These are phyloP conservation scores for Coniochaeta ligniaria DNA, from an alignment of 2,329 filamentous ascomycete species.

Conservation along the genomic window DNA sequence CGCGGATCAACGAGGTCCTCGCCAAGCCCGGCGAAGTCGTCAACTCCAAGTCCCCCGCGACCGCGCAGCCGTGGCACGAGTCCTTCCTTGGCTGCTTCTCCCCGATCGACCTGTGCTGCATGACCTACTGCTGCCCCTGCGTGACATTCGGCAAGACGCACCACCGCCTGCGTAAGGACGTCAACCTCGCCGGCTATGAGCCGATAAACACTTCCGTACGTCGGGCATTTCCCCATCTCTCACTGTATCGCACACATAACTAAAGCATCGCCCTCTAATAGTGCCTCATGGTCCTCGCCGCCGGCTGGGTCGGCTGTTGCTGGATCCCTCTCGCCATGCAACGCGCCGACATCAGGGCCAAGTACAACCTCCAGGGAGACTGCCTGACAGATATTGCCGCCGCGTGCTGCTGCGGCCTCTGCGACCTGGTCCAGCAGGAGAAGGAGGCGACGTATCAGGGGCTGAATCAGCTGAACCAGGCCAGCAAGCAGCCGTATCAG, in stretches of 20 bases:
- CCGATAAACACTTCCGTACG: conserved; percentile 38
- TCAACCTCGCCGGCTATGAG: conserved; percentile 34
- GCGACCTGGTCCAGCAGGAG: conserved; percentile 36
- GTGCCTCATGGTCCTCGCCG: conserved; percentile 37
- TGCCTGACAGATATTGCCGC: conserved; percentile 32
- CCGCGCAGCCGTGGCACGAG: conserved; percentile 28
- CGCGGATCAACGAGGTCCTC: conserved; percentile 33
- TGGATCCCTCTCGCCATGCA: conserved; percentile 34
- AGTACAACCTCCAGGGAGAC: conserved; percentile 36
- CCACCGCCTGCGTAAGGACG: conserved; percentile 33
- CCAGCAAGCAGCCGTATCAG: conserved; percentile 23
- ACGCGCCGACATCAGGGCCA: conserved; percentile 34
- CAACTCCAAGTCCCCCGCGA: conserved; percentile 31
- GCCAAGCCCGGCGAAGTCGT: conserved; percentile 32
- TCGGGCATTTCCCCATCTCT: conserved; percentile 2
- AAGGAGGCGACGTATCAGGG: conserved; percentile 36
- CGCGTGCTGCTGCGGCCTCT: conserved; percentile 38
- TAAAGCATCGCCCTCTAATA: not conserved
- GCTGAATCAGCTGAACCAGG: conserved; percentile 3
- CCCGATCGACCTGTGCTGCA: conserved; percentile 35
- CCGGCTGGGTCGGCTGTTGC: conserved; percentile 22
- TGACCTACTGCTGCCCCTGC: conserved; percentile 38
- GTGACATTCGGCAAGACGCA: conserved; percentile 42
- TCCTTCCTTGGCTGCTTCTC: conserved; percentile 36
- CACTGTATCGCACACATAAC: not conserved